These are phyloP conservation scores for Rhizophagus clarus DNA, from an alignment of 192 early-diverging fungal genomes.

Conservation along the genomic window DNA sequence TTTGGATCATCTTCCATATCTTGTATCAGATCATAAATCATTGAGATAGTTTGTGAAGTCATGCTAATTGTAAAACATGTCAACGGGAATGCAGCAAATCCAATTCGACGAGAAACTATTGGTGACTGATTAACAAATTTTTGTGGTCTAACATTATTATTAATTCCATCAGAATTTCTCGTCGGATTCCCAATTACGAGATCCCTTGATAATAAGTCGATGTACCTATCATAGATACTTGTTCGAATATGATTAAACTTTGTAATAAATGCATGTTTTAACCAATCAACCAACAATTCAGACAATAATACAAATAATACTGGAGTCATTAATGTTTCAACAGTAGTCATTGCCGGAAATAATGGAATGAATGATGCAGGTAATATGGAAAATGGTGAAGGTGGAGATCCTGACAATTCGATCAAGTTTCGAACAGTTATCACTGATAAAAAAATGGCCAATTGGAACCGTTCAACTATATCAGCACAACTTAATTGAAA, in stretches of 20 bases:
- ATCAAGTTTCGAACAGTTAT: slow-evolving; percentile 90
- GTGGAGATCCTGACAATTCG: slow-evolving; percentile 76
- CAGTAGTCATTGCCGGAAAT: slow-evolving; percentile 63
- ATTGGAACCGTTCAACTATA: slow-evolving; percentile 95
- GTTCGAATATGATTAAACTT: slow-evolving; percentile 95
- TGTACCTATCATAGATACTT: slow-evolving; percentile 83
- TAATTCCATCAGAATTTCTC: neutral
- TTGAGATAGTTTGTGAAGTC: slow-evolving; percentile 33
- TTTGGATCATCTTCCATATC: slow-evolving; percentile 32
- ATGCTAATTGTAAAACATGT: slow-evolving; percentile 54
- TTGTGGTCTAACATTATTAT: slow-evolving; percentile 27
- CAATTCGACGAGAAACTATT: slow-evolving; percentile 76
- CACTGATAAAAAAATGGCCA: slow-evolving; percentile 83
- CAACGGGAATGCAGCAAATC: slow-evolving; percentile 78
- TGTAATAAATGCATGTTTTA: slow-evolving; percentile 98
- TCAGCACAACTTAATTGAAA: slow-evolving; percentile 95
- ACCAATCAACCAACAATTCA: slow-evolving; percentile 93
- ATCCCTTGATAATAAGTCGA: slow-evolving; percentile 88
- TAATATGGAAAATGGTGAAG: slow-evolving; percentile 60
- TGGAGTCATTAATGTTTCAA: slow-evolving; percentile 75
- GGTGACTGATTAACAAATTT: slow-evolving; percentile 72
- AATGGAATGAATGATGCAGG: slow-evolving; percentile 65
- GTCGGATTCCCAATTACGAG: slow-evolving; percentile 64
- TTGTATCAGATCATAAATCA: slow-evolving; percentile 27
- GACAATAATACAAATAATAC: slow-evolving; percentile 84